phyloP scores from a whole-genome alignment of 768 basidiomycete species.

The Cystobasidiopsis lactophilus region DNA sequence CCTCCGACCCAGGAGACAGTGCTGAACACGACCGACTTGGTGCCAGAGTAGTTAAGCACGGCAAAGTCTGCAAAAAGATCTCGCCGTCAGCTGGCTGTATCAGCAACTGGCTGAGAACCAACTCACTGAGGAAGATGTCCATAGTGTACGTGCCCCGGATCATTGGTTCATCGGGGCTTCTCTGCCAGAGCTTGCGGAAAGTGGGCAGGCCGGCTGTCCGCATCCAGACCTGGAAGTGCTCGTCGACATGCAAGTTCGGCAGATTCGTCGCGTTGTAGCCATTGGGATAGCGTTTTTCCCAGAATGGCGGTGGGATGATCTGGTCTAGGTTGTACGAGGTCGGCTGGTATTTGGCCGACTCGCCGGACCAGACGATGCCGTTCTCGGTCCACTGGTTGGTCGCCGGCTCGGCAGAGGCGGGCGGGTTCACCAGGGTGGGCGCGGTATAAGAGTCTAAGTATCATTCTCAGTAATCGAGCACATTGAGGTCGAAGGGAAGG shows the following conservation, averaged over 20 bases:
- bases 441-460: constrained; percentile 57
- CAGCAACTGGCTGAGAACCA: not conserved
- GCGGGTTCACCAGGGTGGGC: constrained; percentile 35
- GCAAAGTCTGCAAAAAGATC: constrained; percentile 51
- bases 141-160: constrained; percentile 52
- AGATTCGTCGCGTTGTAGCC: constrained; percentile 42
- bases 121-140: constrained; percentile 58
- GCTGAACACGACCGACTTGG: constrained; percentile 88
- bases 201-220: constrained; percentile 89
- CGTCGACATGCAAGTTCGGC: constrained; percentile 51
- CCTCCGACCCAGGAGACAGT: constrained; percentile 98
- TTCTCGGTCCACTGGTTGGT: constrained; percentile 50
- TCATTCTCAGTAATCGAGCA: not conserved
- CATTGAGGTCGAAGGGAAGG: not conserved
- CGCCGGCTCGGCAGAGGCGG: constrained; percentile 23
- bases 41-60: constrained; percentile 69
- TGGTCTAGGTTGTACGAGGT: constrained; percentile 42
- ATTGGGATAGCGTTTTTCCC: constrained; percentile 48
- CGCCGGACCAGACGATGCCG: constrained; percentile 91
- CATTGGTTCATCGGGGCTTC: constrained; percentile 63
- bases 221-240: constrained; percentile 99
- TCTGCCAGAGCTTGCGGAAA: constrained; percentile 80
- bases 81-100: not conserved
- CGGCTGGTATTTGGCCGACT: constrained; percentile 66
- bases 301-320: constrained; percentile 84